phyloP scores from a whole-genome alignment of 2,329 filamentous ascomycete genomes.

The Sporothrix euskadiensis region DNA sequence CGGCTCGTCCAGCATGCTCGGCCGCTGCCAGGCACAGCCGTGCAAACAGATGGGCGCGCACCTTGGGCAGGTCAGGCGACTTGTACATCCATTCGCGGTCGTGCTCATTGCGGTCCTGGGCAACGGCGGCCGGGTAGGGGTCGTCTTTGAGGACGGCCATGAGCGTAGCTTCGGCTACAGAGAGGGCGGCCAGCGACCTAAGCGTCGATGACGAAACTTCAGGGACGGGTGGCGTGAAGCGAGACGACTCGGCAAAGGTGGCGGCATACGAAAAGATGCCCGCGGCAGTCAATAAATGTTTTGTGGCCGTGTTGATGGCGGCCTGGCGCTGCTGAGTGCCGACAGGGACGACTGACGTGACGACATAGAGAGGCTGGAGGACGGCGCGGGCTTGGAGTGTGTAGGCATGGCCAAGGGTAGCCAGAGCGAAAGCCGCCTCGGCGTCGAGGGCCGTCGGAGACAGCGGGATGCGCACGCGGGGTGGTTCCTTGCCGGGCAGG shows the following conservation, averaged over 20 bases:
- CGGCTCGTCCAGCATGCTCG: constrained; percentile 75
- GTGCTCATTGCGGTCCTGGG: constrained; percentile 76
- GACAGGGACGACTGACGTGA: constrained; percentile 60
- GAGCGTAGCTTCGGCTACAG: constrained; percentile 84
- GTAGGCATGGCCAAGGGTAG: constrained; percentile 73
- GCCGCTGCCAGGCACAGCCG: constrained; percentile 83
- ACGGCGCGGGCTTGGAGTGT: constrained; percentile 70
- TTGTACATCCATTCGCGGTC: constrained; percentile 98
- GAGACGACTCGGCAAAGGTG: not conserved
- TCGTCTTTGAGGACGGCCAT: constrained; percentile 92
- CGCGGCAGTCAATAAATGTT: constrained; percentile 73
- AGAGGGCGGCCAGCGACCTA: constrained; percentile 62
- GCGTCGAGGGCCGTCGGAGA: constrained; percentile 61
- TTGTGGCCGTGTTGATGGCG: constrained; percentile 73
- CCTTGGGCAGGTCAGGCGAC: constrained; percentile 81
- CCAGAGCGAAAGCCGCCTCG: constrained; percentile 77
- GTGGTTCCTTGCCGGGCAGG: constrained; percentile 57
- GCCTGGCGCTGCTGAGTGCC: constrained; percentile 65
- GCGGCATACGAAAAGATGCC: constrained; percentile 56
- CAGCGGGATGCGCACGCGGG: constrained; percentile 63
- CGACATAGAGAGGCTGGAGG: constrained; percentile 72
- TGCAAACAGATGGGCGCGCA: constrained; percentile 84
- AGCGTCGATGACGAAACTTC: constrained; percentile 57
- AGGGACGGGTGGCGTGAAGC: constrained; percentile 46
- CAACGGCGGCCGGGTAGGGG: constrained; percentile 79